A percentile compares a stretch with the other conserved stretches of the same genome.
These are phyloP conservation scores for Erigeron canadensis DNA, from an alignment of 129 eudicot species.

Conservation along the genomic window DNA sequence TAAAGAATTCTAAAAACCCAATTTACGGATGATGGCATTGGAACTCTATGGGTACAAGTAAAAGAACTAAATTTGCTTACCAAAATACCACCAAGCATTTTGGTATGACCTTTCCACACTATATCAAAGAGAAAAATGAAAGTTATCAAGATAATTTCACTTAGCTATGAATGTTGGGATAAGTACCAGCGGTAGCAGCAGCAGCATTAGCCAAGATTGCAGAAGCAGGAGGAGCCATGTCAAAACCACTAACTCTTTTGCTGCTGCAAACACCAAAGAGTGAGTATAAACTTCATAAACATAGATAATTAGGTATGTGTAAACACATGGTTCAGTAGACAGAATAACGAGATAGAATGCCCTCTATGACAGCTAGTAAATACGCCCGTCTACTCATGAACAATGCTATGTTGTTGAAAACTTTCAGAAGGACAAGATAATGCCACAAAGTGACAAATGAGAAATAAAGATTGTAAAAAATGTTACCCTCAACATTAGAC, in stretches of 20 bases:
- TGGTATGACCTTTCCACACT: constrained; percentile 82
- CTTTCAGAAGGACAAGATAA: background rate
- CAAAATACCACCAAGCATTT: constrained; percentile 83
- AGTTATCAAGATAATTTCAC: constrained; percentile 42
- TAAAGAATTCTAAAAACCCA: constrained; percentile 38
- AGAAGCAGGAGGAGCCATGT: constrained; percentile 97
- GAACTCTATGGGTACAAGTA: constrained; percentile 36
- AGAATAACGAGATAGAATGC: background rate
- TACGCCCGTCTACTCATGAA: background rate
- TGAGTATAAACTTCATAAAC: constrained; percentile 1
- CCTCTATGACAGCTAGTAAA: background rate
- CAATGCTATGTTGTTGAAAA: background rate
- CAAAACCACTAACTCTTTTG: constrained; percentile 95
- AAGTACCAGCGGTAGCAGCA: constrained; percentile 68
- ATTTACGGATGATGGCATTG: constrained; percentile 43
- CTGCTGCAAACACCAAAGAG: constrained; percentile 45
- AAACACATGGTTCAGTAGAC: background rate
- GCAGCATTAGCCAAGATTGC: constrained; percentile 81
- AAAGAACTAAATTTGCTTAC: constrained; percentile 74
- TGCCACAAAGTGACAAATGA: background rate
- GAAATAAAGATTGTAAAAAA: background rate
- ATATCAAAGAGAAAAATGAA: constrained; percentile 49
- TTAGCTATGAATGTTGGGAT: constrained; percentile 14
- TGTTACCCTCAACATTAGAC: background rate
- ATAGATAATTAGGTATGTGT: background rate